These are phyloP conservation scores for Zymoseptoria tritici DNA, from an alignment of 2,329 filamentous ascomycete species.

Conservation along the genomic window DNA sequence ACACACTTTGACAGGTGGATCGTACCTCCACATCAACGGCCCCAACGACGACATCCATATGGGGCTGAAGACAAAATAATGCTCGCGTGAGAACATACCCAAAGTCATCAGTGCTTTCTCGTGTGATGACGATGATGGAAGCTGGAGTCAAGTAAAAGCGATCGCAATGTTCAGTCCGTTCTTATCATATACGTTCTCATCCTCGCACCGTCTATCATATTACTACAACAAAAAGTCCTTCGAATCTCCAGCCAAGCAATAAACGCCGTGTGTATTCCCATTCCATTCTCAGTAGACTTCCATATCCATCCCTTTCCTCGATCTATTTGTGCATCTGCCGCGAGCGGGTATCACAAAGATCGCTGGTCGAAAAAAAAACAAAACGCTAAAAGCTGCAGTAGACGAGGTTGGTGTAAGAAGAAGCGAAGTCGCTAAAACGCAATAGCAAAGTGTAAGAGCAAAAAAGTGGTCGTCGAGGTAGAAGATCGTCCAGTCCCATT, in stretches of 20 bases:
- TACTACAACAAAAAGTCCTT: too few relatives aligned
- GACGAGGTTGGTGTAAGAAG: not conserved
- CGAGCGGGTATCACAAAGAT: not conserved
- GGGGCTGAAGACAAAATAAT: too few relatives aligned
- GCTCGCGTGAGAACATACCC: too few relatives aligned
- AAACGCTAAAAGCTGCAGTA: not conserved
- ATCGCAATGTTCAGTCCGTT: too few relatives aligned
- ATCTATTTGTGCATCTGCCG: not conserved
- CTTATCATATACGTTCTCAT: too few relatives aligned
- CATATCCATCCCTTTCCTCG: not conserved
- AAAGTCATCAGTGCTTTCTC: too few relatives aligned
- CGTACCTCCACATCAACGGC: too few relatives aligned
- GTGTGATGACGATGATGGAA: too few relatives aligned
- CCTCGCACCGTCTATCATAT: too few relatives aligned
- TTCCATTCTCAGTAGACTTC: not conserved
- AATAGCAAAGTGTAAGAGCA: not conserved
- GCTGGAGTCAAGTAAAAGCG: too few relatives aligned
- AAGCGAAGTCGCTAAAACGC: not conserved
- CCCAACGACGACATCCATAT: too few relatives aligned
- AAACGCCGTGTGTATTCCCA: not conserved
- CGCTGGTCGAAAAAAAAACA: not conserved
- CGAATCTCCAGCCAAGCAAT: not conserved
- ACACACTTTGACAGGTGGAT: too few relatives aligned
- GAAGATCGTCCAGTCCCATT: not conserved
- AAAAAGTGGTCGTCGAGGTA: not conserved